A percentile compares a stretch with the other conserved stretches of the same genome.
These are phyloP conservation scores for Dryadomyces quercivorus DNA, from an alignment of 2,329 filamentous ascomycete species.

Conservation along the genomic window DNA sequence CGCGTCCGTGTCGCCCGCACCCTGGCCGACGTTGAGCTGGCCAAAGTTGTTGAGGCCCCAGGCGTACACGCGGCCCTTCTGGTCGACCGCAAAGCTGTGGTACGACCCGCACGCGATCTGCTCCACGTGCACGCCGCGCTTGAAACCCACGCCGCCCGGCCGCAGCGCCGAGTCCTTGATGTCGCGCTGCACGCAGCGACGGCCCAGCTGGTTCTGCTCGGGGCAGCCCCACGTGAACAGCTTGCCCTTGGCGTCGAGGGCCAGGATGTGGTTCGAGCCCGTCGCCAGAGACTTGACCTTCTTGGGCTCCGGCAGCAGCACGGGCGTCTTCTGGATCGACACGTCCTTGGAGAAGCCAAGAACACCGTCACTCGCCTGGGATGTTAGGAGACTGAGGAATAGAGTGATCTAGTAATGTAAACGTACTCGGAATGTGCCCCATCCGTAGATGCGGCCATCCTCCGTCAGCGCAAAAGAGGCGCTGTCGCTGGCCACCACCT, in stretches of 20 bases:
- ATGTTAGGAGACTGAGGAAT: neutral
- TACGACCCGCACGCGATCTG: constrained; percentile 59
- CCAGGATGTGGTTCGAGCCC: constrained; percentile 60
- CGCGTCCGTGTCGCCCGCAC: constrained; percentile 55
- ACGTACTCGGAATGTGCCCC: constrained; percentile 62
- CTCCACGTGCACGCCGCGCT: constrained; percentile 47
- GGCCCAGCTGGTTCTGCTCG: constrained; percentile 52
- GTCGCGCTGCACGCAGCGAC: constrained; percentile 48
- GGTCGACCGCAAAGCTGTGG: constrained; percentile 70
- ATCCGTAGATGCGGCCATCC: constrained; percentile 66
- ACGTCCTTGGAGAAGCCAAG: constrained; percentile 20
- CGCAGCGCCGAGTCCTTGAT: constrained; percentile 21
- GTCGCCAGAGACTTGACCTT: constrained; percentile 53
- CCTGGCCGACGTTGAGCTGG: constrained; percentile 53
- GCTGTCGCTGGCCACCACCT: constrained; percentile 62
- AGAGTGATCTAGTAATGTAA: no score
- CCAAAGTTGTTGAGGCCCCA: constrained; percentile 87
- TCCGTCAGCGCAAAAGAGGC: constrained; percentile 65
- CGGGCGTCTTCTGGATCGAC: constrained; percentile 33
- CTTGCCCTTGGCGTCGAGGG: constrained; percentile 50
- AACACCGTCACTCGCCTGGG: constrained; percentile 35
- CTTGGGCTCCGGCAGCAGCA: constrained; percentile 48
- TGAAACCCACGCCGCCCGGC: constrained; percentile 20
- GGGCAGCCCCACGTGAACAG: constrained; percentile 62
- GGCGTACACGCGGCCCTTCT: constrained; percentile 57